Conservation (phyloP, 2,329 filamentous ascomycete genomes). For the Orbilia ellipsospora region DNA sequence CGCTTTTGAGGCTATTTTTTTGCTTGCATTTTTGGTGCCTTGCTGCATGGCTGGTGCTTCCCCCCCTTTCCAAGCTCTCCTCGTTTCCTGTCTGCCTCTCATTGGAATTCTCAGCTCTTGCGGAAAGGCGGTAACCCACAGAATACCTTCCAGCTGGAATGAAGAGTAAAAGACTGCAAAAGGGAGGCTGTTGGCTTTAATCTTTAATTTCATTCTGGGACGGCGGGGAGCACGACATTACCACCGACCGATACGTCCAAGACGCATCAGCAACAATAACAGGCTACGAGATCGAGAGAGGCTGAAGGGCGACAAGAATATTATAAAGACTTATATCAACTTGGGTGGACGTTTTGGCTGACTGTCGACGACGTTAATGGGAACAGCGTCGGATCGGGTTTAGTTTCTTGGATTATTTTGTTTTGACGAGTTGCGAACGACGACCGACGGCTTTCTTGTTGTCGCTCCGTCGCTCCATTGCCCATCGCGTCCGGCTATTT, state of each 20-base stretch:
- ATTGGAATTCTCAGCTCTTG: slow-evolving; percentile 34
- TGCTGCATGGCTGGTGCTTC: not conserved
- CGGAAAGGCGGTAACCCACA: slow-evolving; percentile 1
- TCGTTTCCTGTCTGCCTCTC: not conserved
- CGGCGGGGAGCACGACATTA: too few relatives aligned
- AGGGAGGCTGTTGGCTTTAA: too few relatives aligned
- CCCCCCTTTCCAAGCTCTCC: slow-evolving; percentile 17
- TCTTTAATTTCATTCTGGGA: too few relatives aligned
- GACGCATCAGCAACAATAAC: too few relatives aligned
- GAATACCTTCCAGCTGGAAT: not conserved
- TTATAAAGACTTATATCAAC: too few relatives aligned
- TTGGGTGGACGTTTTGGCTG: too few relatives aligned
- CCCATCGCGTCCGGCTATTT: slow-evolving; percentile 13
- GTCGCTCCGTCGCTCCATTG: not conserved
- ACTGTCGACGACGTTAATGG: not conserved
- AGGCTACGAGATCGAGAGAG: not conserved
- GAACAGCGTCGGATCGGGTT: not conserved
- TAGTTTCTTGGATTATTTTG: slow-evolving; percentile 5
- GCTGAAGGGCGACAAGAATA: too few relatives aligned
- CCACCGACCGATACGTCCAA: too few relatives aligned
- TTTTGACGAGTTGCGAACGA: slow-evolving; percentile 26
- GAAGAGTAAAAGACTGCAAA: not conserved
- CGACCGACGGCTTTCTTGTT: slow-evolving; percentile 15
- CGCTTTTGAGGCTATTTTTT: slow-evolving; percentile 25
- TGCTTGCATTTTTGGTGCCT: slow-evolving; percentile 3